Conservation (phyloP, 208 protist genomes). For the Naegleria fowleri region DNA sequence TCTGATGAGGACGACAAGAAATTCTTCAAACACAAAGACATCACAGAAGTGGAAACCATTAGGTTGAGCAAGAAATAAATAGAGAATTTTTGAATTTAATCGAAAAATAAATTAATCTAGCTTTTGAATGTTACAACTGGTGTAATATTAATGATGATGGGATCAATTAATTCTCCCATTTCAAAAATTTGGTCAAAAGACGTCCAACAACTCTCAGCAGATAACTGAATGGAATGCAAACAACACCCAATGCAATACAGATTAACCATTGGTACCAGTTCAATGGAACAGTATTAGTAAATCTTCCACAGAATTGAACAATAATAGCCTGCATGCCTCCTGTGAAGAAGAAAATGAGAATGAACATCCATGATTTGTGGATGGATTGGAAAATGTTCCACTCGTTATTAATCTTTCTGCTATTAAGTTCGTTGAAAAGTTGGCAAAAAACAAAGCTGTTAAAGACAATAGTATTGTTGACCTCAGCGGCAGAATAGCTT, state of each 20-base stretch:
- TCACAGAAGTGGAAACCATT: neutral
- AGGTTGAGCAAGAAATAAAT: neutral
- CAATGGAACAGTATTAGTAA: constrained; percentile 32
- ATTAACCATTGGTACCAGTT: constrained; percentile 29
- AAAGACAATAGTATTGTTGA: constrained; percentile 75
- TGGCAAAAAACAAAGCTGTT: constrained; percentile 85
- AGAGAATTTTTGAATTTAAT: neutral
- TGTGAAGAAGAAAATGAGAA: constrained; percentile 30
- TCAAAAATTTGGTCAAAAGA: neutral
- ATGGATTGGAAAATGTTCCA: neutral
- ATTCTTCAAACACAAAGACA: neutral
- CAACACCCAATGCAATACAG: constrained; percentile 29
- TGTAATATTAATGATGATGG: too few species aligned
- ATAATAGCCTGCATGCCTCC: constrained; percentile 24
- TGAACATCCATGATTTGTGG: neutral
- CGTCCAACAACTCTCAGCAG: neutral
- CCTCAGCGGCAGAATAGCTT: neutral
- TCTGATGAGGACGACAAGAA: neutral
- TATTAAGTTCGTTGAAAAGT: constrained; percentile 86
- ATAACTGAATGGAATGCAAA: constrained; percentile 27
- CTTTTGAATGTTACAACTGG: neutral
- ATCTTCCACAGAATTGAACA: constrained; percentile 29
- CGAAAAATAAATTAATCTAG: neutral
- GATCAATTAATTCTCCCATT: too few species aligned
- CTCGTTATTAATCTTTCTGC: constrained; percentile 60